Base-by-base conservation (phyloP, 2,329 filamentous ascomycete genomes). In the Chaetomium strumarium region DNA sequence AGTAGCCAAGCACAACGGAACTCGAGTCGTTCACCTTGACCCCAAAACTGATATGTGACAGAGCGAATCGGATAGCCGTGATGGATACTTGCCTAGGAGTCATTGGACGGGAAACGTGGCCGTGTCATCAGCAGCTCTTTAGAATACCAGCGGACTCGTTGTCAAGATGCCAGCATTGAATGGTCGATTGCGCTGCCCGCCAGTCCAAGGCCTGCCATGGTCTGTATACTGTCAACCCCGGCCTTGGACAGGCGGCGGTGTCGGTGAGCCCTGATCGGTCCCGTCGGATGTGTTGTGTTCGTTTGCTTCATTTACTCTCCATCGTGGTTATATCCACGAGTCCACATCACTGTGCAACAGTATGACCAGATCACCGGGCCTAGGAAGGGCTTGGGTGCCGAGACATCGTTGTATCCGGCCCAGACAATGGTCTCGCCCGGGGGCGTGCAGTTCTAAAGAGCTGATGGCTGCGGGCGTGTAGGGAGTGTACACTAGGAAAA, bases 21-120 rank as follows among this genome's bases (percentile, higher is more conserved):
- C 8, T 10, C 46, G 37, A 41, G 13, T 24, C 29, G 19, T 46
- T 49, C 38, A 46, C 50, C 30, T 46, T 42, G 39, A 16, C 14
- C 29, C 37, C 38, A 33, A 16, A 17, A 36, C 17, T 16, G 46
- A 20, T 17, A 31, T 29, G 47, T 38, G 9, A 34, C 34, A 30
- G 43, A 42, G 29, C 51, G 36, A 54, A 52, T 57, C 42, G 52
- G 51, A 34, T 38, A 44, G 30, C 50, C 30, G 46, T 19, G 16
- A 17, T 10, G 45, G 11, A 29, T 46, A 43, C 40, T 44, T 53
- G 48, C 49, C 33, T 13, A 17, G 24, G 5, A 20, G 37, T 44
- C 11, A 51, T 53, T 51, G 50, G 55, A 33, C 31, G 34, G 10
- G 13, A 36, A 37, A 45, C 33, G 31, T 33, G 40, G n/a, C 7